Percentiles rank a stretch among this genome's conserved stretches.
These are phyloP conservation scores for Amanita phalloides DNA, from an alignment of 768 basidiomycete genomes.

Conservation along the genomic window DNA sequence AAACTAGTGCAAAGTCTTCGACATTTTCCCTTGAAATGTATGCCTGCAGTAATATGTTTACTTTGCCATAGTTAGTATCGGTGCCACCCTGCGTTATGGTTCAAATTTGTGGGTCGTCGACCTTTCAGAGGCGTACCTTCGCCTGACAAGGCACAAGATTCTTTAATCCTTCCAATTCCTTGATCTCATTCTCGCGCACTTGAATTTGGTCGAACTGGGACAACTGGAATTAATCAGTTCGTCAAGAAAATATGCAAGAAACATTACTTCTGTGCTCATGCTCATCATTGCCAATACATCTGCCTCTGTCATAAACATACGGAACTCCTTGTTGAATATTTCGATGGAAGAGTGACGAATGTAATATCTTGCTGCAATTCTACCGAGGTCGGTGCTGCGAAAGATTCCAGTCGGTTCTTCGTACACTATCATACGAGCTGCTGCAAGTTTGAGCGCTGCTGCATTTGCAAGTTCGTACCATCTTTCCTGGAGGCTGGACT, in stretches of 20 bases:
- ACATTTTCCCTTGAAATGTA: conserved; percentile 74
- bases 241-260: not conserved
- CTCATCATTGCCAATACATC: conserved; percentile 82
- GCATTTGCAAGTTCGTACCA: conserved; percentile 54
- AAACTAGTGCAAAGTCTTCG: conserved; percentile 93
- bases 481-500: conserved; percentile 62
- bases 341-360: conserved; percentile 80
- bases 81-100: conserved; percentile 39
- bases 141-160: conserved; percentile 71
- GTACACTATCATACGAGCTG: conserved; percentile 74
- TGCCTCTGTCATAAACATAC: conserved; percentile 82
- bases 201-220: conserved; percentile 89
- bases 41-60: conserved; percentile 89
- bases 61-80: conserved; percentile 59
- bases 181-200: conserved; percentile 79
- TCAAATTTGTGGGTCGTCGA: not conserved
- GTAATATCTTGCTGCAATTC: conserved; percentile 96
- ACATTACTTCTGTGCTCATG: conserved; percentile 76
- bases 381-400: conserved; percentile 79
- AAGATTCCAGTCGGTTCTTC: conserved; percentile 50
- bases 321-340: conserved; percentile 73
- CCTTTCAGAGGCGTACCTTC: conserved; percentile 34
- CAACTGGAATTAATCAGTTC: not conserved
- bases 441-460: conserved; percentile 58
- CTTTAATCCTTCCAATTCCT: conserved; percentile 69